These are phyloP conservation scores for Fraxinus quadrangulata DNA, from an alignment of 257 asterid genomes.

Conservation along the genomic window DNA sequence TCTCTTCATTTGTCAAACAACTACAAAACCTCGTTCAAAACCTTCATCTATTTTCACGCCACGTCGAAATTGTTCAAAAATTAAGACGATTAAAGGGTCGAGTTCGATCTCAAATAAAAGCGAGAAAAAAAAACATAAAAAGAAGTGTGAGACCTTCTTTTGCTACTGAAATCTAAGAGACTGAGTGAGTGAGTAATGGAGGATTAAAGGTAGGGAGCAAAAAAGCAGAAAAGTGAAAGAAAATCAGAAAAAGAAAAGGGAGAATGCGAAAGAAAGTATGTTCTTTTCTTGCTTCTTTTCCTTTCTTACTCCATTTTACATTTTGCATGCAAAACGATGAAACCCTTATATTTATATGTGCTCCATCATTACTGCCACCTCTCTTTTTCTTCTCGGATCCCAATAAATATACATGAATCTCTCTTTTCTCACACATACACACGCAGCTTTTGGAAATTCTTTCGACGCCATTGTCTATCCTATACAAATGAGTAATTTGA, in stretches of 20 bases:
- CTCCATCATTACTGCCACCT: constrained; percentile 35
- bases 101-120: not conserved
- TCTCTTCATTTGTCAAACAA: not conserved
- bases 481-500: not conserved
- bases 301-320: constrained; percentile 15
- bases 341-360: not conserved
- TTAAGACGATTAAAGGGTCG: not conserved
- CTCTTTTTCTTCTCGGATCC: constrained; percentile 37
- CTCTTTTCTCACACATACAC: constrained; percentile 10
- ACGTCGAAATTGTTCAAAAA: not conserved
- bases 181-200: not conserved
- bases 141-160: constrained; percentile 20
- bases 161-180: constrained; percentile 32
- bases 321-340: constrained; percentile 34
- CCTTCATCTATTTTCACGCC: not conserved
- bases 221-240: constrained; percentile 33
- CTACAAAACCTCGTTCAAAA: not conserved
- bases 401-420: constrained; percentile 34
- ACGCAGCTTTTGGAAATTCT: constrained; percentile 23
- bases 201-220: constrained; percentile 28
- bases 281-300: constrained; percentile 21
- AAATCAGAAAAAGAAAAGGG: constrained; percentile 22
- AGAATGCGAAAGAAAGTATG: constrained; percentile 16
- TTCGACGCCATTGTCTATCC: constrained; percentile 11
- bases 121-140: not conserved